Evolutionary conservation across 495 filamentous ascomycete genomes (phyloP), one percentile per base, ranked within the genome.

Genomic region (Acidiella bohemica): DNA sequence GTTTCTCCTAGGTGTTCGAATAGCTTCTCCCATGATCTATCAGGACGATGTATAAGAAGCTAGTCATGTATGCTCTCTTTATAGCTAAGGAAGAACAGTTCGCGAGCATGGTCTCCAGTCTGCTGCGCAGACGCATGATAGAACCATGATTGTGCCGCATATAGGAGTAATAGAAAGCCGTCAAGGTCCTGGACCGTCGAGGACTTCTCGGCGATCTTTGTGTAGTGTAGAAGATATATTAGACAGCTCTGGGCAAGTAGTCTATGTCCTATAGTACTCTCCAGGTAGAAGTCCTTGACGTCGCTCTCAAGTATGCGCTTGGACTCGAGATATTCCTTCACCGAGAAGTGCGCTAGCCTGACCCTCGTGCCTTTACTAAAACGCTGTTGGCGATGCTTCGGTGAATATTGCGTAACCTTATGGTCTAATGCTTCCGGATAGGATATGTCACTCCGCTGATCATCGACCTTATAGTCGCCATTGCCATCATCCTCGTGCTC

Each of bases 331-430:
- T n/a, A n/a, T n/a, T n/a, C n/a, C n/a, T n/a, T n/a, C n/a, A n/a
- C n/a, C n/a, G n/a, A n/a, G 44, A 48, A 55, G 44, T 55, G 52
- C 6, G 52, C 49, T 10, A 55, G 45, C 22, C 41, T 29, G 9
- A 53, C 26, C 7, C 25, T 7, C 7, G 25, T 28, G n/a, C n/a
- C 25, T n/a, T 7, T 7, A 8, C n/a, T 28, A 7, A 28, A n/a
- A n/a, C n/a, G n/a, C n/a, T n/a, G n/a, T n/a, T n/a, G n/a, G n/a
- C n/a, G n/a, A n/a, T n/a, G n/a, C n/a, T n/a, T n/a, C 16, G 32
- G 14, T 26, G 19, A 31, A 7, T 35, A n/a, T 10, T 13, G 16
- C 4, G 7, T 7, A 10, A 11, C 5, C 34, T n/a, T n/a, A n/a
- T n/a, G n/a, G n/a, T n/a, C n/a, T 17, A 33, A 19, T 26, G 19